Base-by-base conservation (phyloP, 2,329 filamentous ascomycete species). In the Cadophora sp. region DNA sequence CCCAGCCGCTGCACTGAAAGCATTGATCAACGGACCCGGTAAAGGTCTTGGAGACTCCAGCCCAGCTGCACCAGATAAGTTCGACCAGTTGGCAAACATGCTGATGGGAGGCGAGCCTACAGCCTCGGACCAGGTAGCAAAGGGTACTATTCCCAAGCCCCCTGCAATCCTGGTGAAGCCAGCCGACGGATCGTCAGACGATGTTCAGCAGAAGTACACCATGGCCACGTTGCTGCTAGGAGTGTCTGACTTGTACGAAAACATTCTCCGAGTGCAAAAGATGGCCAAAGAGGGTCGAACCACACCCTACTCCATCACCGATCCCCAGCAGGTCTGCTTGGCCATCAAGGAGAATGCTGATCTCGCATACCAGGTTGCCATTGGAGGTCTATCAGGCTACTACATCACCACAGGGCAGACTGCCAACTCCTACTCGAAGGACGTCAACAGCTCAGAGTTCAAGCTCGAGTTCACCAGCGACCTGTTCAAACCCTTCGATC, bases 321-420 rank as follows among this genome's bases (percentile, higher is more conserved):
- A 58, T 58, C 53, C 53, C 7, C 4, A n/a, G 16, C 29, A 58
- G 22, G 53, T 11, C 11, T 58, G 53, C 31, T 24, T 58, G 6
- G 53, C 53, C 29, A 58, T 58, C 53, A 19, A 58, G 31, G 53
- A 58, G 53, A 58, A 58, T 22, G 53, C 53, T 7, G 53, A 58
- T 58, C 29, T 58, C 4, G 53, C 53, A 14, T 58, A 58, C 14
- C 27, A 58, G 16, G 53, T 58, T 37, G 53, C 53, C 53, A 58
- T 58, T 14, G 27, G 27, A 34, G 53, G 53, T 1, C n/a, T 58
- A 11, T 34, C 53, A 16, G 53, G 53, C 11, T 58, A 58, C 53
- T 58, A 58, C 29, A 58, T 58, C 19, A 58, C 53, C 16, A 24
- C 29, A 22, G 6, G 4, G 5, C 53, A 58, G 53, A 58, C 53